These are phyloP conservation scores for Yamadazyma buinensis DNA, from an alignment of 1,139 yeast genomes.

Conservation along the genomic window DNA sequence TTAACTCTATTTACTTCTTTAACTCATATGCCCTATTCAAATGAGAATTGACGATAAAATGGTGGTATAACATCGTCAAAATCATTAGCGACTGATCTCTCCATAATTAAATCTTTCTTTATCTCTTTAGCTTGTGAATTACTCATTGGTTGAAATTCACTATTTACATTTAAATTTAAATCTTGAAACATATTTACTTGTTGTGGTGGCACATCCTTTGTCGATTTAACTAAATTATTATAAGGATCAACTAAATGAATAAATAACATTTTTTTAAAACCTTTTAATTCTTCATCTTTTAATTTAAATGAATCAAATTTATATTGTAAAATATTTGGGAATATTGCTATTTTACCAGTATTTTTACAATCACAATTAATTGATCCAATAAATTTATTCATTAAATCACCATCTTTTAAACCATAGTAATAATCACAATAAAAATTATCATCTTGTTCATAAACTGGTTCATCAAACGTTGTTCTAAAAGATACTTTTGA, in stretches of 20 bases:
- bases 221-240: slow-evolving; percentile 24
- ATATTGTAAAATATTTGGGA: slow-evolving; percentile 41
- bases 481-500: slow-evolving; percentile 31
- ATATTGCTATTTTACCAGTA: slow-evolving; percentile 28
- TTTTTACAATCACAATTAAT: slow-evolving; percentile 22
- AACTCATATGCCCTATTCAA: too few relatives aligned
- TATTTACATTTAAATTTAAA: too few relatives aligned
- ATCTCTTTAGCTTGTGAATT: slow-evolving; percentile 22
- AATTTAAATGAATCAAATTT: slow-evolving; percentile 37
- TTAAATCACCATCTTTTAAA: slow-evolving; percentile 23
- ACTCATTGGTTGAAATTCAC: too few relatives aligned
- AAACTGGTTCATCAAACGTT: slow-evolving; percentile 30
- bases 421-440: slow-evolving; percentile 27
- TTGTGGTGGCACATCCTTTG: slow-evolving; percentile 39
- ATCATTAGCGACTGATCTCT: slow-evolving; percentile 16
- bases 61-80: slow-evolving; percentile 8
- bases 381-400: slow-evolving; percentile 21
- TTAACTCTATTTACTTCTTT: too few relatives aligned
- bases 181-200: too few relatives aligned
- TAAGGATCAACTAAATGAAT: slow-evolving; percentile 39
- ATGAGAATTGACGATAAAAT: slow-evolving; percentile 7
- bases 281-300: slow-evolving; percentile 29
- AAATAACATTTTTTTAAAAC: slow-evolving; percentile 39
- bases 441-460: slow-evolving; percentile 31
- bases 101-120: slow-evolving; percentile 30